These are phyloP conservation scores for Coemansia sp. DNA, from an alignment of 192 early-diverging fungal genomes.

Conservation along the genomic window DNA sequence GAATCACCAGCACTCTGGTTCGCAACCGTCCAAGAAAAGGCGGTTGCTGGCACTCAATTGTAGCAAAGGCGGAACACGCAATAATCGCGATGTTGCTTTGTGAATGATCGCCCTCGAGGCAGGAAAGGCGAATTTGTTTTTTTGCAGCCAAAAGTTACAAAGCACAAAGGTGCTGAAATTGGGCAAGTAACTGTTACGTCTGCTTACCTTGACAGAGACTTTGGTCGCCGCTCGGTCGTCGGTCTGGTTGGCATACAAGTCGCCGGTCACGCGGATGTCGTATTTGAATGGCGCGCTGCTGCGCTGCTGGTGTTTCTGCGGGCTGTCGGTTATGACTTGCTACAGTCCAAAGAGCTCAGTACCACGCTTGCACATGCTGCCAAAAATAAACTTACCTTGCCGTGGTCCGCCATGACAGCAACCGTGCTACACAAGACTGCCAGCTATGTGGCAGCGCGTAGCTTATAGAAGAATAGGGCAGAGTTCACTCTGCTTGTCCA, in stretches of 20 bases:
- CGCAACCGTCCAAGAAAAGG: too few species aligned
- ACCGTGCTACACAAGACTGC: too few species aligned
- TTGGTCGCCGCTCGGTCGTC: slow-evolving; percentile 45
- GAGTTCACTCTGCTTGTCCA: too few species aligned
- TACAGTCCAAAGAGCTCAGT: slow-evolving; percentile 13
- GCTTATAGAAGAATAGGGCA: too few species aligned
- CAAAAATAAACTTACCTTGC: slow-evolving; percentile 20
- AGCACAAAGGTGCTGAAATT: slow-evolving; percentile 21
- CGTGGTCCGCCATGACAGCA: slow-evolving; percentile 30
- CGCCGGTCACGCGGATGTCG: slow-evolving; percentile 54
- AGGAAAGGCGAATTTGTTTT: too few species aligned
- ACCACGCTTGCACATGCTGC: background rate
- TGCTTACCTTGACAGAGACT: slow-evolving; percentile 55
- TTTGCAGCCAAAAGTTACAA: slow-evolving; percentile 9
- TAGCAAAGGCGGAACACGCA: background rate
- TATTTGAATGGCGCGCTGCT: slow-evolving; percentile 48
- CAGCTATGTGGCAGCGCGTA: too few species aligned
- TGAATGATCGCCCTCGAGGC: background rate
- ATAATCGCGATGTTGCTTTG: slow-evolving; percentile 8
- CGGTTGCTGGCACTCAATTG: background rate
- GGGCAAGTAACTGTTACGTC: background rate
- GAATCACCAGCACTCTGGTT: background rate
- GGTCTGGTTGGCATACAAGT: slow-evolving; percentile 31
- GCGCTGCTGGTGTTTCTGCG: slow-evolving; percentile 8
- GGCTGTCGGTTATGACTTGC: slow-evolving; percentile 12